Evolutionary conservation across 129 eudicot species (phyloP).

Genomic region (Pittosporum tobira): DNA sequence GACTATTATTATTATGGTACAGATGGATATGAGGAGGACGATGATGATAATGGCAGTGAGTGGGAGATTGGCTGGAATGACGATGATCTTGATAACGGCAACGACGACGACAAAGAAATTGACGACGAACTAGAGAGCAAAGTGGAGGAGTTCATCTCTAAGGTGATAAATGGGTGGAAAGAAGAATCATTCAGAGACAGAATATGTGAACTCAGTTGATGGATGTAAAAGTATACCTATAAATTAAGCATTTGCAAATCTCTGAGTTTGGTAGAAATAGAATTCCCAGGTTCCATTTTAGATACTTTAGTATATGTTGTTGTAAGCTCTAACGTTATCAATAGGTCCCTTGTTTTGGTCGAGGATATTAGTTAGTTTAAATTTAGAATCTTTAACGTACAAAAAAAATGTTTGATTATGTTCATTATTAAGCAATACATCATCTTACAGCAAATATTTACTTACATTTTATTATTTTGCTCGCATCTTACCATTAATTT

Average conservation of each 20-base stretch:
- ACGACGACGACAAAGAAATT: constrained; percentile 5
- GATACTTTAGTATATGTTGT: too few species aligned
- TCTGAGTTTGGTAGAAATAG: too few species aligned
- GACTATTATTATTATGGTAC: constrained; percentile 4
- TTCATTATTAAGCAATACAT: too few species aligned
- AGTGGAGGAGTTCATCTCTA: constrained; percentile 25
- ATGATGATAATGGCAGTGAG: constrained; percentile 8
- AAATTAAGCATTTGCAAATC: background rate
- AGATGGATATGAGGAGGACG: constrained; percentile 22
- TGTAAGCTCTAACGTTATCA: too few species aligned
- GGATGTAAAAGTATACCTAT: background rate
- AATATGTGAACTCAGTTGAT: background rate
- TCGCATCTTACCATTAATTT: too few species aligned
- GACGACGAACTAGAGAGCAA: constrained; percentile 12
- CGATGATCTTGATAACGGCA: constrained; percentile 6
- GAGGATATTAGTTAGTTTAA: too few species aligned
- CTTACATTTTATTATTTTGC: too few species aligned
- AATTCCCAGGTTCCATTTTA: too few species aligned
- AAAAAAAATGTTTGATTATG: too few species aligned
- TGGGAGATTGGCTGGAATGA: constrained; percentile 13
- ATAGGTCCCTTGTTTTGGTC: too few species aligned
- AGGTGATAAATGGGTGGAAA: constrained; percentile 21
- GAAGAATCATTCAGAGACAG: constrained; percentile 13
- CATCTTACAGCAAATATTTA: too few species aligned
- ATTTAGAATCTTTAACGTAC: too few species aligned